These are phyloP conservation scores for Onygenales sp. DNA, from an alignment of 2,329 filamentous ascomycete species.

Conservation along the genomic window DNA sequence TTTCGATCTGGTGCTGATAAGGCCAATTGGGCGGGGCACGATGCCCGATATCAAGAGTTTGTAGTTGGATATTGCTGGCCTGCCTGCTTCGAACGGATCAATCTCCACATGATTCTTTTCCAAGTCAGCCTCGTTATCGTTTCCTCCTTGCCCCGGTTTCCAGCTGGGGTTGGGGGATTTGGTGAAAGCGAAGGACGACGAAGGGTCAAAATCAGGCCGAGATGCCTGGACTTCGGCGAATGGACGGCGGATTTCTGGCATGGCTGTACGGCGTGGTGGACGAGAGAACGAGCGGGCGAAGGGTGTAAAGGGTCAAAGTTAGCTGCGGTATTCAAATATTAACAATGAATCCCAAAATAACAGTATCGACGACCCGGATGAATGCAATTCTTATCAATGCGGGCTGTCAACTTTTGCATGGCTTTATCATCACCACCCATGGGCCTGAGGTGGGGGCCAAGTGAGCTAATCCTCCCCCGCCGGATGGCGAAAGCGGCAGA, in stretches of 20 bases:
- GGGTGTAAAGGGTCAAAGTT: no score
- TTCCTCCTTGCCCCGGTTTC: constrained; percentile 34
- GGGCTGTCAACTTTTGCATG: no score
- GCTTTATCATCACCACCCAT: no score
- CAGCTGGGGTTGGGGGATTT: constrained; percentile 34
- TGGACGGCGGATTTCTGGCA: not conserved
- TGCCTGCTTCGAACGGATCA: constrained; percentile 65
- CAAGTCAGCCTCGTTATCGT: constrained; percentile 37
- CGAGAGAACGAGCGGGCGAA: no score
- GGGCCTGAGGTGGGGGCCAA: no score
- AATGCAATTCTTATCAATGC: no score
- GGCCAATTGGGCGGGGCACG: constrained; percentile 70
- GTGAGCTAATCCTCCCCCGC: no score
- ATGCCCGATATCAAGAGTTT: constrained; percentile 81
- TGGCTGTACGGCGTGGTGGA: not conserved
- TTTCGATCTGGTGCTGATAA: constrained; percentile 47
- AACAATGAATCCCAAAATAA: no score
- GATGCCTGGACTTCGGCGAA: constrained; percentile 33
- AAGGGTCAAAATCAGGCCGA: constrained; percentile 31
- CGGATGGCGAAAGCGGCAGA: no score
- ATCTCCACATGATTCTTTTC: constrained; percentile 62
- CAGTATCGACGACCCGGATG: no score
- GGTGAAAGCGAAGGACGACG: constrained; percentile 25
- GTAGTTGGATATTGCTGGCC: constrained; percentile 68
- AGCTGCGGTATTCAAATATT: no score